phyloP scores from a whole-genome alignment of 805 yeast genomes.

The Candida nanaspora region DNA sequence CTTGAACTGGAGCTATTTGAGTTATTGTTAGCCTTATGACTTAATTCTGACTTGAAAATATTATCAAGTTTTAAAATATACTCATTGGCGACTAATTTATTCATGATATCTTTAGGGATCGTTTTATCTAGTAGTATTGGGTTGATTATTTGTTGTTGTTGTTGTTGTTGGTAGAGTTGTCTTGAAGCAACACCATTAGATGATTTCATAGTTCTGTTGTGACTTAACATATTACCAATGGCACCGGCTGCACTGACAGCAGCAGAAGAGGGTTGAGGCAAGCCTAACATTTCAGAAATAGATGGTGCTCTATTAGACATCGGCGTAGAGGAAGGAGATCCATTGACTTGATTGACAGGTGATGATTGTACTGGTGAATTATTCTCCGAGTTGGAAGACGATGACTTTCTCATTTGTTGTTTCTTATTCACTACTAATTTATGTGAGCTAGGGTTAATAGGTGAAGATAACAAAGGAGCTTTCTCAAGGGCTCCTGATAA shows the following conservation, averaged over 20 bases:
- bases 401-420: not conserved
- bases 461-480: not conserved
- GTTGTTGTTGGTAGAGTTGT: conserved; percentile 16
- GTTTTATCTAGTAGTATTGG: conserved; percentile 25
- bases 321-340: not conserved
- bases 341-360: not conserved
- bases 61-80: conserved; percentile 25
- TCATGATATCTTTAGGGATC: conserved; percentile 22
- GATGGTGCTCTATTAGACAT: conserved; percentile 16
- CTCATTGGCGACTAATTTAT: conserved; percentile 23
- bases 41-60: conserved; percentile 26
- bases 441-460: not conserved
- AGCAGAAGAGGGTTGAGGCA: conserved; percentile 24
- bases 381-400: not conserved
- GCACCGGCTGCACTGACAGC: conserved; percentile 30
- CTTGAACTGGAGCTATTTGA: not conserved
- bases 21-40: conserved; percentile 13
- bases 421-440: not conserved
- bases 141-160: conserved; percentile 24
- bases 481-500: conserved; percentile 2
- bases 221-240: conserved; percentile 23
- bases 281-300: conserved; percentile 18
- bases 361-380: not conserved
- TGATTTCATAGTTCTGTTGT: conserved; percentile 18
- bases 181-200: conserved; percentile 6